Percentiles rank a stretch among this genome's conserved stretches.
Evolutionary conservation across 257 asterid genomes (phyloP).

Genomic region (Capsicum chinense): DNA sequence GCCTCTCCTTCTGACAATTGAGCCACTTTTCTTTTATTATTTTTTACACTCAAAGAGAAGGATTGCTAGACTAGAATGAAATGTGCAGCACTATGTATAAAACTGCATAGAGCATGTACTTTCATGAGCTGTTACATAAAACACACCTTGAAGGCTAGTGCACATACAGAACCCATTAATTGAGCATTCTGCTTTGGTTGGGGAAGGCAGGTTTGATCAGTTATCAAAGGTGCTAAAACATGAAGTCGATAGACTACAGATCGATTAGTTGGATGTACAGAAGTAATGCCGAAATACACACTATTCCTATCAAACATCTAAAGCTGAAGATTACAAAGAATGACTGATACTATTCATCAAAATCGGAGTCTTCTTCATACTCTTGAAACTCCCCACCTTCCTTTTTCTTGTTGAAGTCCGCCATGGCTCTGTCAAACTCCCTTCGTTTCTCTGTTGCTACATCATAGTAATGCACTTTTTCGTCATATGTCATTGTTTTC

Average conservation of each 20-base stretch:
- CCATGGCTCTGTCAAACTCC: constrained; percentile 82
- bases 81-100: neutral
- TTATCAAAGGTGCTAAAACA: neutral
- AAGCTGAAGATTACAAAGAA: constrained; percentile 22
- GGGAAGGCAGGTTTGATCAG: neutral
- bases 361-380: constrained; percentile 66
- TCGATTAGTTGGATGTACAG: neutral
- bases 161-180: constrained; percentile 8
- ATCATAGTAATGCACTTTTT: constrained; percentile 86
- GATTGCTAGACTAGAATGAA: constrained; percentile 1
- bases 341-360: constrained; percentile 46
- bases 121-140: neutral
- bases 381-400: constrained; percentile 76
- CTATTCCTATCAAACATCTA: constrained; percentile 8
- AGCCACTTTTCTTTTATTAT: too few relatives aligned
- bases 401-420: constrained; percentile 62
- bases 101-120: neutral
- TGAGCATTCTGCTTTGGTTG: constrained; percentile 4
- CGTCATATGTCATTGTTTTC: constrained; percentile 94
- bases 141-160: constrained; percentile 19
- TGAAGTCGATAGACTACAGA: constrained; percentile 6
- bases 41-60: neutral
- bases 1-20: too few relatives aligned
- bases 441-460: constrained; percentile 91
- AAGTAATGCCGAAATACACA: neutral